A percentile compares a stretch with the other conserved stretches of the same genome.
These are phyloP conservation scores for Nymphaea colorata DNA, from an alignment of 164 flowering plant genomes.

Conservation along the genomic window DNA sequence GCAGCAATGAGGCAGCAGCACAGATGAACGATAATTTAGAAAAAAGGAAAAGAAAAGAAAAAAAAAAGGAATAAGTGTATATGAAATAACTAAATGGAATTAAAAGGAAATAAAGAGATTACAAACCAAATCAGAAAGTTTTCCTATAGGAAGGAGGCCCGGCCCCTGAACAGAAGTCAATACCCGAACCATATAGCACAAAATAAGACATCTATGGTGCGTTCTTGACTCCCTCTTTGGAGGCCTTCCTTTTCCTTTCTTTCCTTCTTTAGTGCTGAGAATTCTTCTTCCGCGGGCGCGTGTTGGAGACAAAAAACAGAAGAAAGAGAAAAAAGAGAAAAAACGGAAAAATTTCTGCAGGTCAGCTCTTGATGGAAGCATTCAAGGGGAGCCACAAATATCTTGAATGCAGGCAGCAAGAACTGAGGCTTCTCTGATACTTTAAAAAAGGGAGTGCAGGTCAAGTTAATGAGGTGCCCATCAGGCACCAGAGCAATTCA, in stretches of 20 bases:
- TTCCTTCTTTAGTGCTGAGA: background rate
- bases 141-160: constrained; percentile 1
- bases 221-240: constrained; percentile 67
- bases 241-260: constrained; percentile 4
- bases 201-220: constrained; percentile 41
- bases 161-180: constrained; percentile 9
- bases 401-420: constrained; percentile 23
- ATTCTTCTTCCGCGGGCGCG: background rate
- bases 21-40: no score
- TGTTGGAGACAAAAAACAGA: background rate
- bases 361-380: constrained; percentile 38
- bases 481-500: constrained; percentile 29
- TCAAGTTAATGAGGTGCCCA: background rate
- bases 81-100: background rate
- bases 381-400: constrained; percentile 35
- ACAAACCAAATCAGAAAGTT: constrained; percentile 1
- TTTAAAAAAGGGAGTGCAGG: background rate
- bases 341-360: constrained; percentile 3
- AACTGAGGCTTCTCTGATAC: constrained; percentile 17
- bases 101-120: background rate
- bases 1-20: background rate
- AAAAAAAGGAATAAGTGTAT: background rate
- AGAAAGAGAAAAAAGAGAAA: background rate
- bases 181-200: constrained; percentile 11
- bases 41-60: background rate